Evolutionary conservation across 2,329 filamentous ascomycete genomes (phyloP), one percentile per base, ranked within the genome.

Genomic region (Ceratocystis cubensis): DNA sequence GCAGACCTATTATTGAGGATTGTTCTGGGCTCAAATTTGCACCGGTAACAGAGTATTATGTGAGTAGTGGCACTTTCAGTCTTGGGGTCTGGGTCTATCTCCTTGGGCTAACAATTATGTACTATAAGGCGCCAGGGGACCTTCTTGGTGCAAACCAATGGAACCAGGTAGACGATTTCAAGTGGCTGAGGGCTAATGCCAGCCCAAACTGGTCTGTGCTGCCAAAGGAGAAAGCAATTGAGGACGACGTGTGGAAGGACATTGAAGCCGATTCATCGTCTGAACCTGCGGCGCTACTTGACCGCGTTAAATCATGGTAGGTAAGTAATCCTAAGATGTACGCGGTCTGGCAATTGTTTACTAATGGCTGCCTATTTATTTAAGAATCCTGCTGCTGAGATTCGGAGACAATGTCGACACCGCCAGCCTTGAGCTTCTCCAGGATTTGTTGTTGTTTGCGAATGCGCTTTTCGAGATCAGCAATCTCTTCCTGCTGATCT

Each of bases 141-240:
- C 45, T 56, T 44, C 61, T 68, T 22, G 66, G 72, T 2, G 76
- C 76, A 67, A 93, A 96, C 73, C 83, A 88, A 71, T 99, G 91
- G 90, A 83, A 92, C 71, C 85, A 94, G 72, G 89, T 97, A 17
- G 90, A 97, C 74, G 94, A 99, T 75, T 99, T 99, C 80, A 96
- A 96, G 76, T 97, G 94, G 94, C 82, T 96, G 69, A 95, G 92
- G 75, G 81, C 83, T 17, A 90, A 89, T 67, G 84, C 84, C 37
- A 96, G 90, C 73, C 94, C 94, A 1, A 92, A 99, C 73, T 99
- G 93, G 91, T 83, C 79, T 44, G 76, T 90, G 1, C 71, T 97
- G 25, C 78, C 83, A 1, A 81, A 84, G 64, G 78, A 79, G 0
- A 78, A 86, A 65, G 81, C 81, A 28, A 76, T 93, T 13, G 70